Evolutionary conservation across 129 eudicot genomes (phyloP).

Genomic region (Arctium minus): DNA sequence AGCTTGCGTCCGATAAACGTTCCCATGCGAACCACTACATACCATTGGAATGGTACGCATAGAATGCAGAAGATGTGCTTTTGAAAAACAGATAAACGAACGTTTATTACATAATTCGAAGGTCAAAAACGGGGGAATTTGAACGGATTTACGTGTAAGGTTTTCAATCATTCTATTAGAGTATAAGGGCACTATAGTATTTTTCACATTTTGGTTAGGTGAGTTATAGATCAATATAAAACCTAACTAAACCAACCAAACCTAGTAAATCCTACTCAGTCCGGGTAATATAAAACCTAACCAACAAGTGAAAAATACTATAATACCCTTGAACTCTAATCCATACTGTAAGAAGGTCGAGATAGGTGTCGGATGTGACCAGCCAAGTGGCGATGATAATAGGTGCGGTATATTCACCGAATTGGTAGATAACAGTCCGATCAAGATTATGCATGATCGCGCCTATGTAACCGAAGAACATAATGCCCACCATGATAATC

Average conservation of each 20-base stretch:
- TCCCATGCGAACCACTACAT: background rate
- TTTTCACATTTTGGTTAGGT: background rate
- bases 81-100: no score
- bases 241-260: background rate
- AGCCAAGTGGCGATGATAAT: background rate
- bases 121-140: background rate
- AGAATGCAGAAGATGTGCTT: background rate
- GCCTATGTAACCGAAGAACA: background rate
- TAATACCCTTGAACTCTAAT: background rate
- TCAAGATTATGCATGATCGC: background rate
- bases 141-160: background rate
- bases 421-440: background rate
- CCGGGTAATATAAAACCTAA: background rate
- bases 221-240: background rate
- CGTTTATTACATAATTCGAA: background rate
- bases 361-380: background rate
- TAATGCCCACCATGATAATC: background rate
- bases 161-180: no score
- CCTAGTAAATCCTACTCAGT: background rate
- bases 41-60: background rate
- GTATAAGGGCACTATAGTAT: background rate
- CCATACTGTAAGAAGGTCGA: background rate
- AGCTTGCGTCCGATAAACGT: background rate
- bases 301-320: background rate
- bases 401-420: background rate